A percentile compares a stretch with the other conserved stretches of the same genome.
Evolutionary conservation across 306 rosid species (phyloP).

Genomic region (Malus fusca): DNA sequence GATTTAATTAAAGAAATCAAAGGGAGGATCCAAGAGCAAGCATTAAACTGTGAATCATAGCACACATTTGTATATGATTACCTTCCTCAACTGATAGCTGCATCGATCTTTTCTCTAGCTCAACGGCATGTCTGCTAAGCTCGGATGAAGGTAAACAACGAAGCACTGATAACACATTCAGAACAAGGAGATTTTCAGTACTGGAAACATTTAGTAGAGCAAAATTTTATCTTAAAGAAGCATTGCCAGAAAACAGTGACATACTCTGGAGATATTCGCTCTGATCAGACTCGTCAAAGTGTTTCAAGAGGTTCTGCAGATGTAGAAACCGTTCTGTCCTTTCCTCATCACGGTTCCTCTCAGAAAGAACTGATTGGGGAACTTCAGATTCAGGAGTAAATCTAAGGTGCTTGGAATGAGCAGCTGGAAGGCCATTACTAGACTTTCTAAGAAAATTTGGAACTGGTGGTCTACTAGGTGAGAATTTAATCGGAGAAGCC

Average conservation of each 20-base stretch:
- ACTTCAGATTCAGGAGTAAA: constrained; percentile 3
- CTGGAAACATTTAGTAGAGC: background rate
- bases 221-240: background rate
- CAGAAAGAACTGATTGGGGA: constrained; percentile 8
- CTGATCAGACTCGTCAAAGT: constrained; percentile 25
- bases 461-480: constrained; percentile 27
- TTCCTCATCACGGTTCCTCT: constrained; percentile 17
- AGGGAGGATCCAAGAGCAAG: background rate
- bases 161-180: constrained; percentile 20
- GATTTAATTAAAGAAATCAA: background rate
- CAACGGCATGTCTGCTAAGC: constrained; percentile 42
- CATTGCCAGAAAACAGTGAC: background rate
- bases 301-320: constrained; percentile 26
- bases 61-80: background rate
- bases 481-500: constrained; percentile 10
- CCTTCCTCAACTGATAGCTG: constrained; percentile 48
- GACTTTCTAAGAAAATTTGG: constrained; percentile 15
- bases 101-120: constrained; percentile 46
- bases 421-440: background rate
- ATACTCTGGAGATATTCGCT: constrained; percentile 20
- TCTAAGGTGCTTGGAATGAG: constrained; percentile 5
- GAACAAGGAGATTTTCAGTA: constrained; percentile 1
- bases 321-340: constrained; percentile 18
- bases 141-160: constrained; percentile 29
- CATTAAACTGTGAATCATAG: background rate